Base-by-base conservation (phyloP, 257 asterid species). In the Nicotiana knightiana region DNA sequence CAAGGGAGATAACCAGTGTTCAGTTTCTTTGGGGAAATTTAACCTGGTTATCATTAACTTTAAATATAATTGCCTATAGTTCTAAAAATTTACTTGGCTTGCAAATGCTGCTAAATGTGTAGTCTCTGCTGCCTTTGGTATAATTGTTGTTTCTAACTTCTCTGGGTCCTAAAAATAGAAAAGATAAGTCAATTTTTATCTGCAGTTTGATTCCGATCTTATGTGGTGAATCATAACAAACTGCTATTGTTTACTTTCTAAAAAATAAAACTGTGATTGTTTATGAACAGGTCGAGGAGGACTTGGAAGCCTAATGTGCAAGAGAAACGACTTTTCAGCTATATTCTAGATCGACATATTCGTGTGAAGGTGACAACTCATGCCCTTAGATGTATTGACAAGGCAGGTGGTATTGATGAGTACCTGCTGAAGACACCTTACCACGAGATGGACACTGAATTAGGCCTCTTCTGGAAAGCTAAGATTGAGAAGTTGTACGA, bases 401-500 rank as follows among this genome's bases (percentile, higher is more conserved):
- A 90, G 91, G 99, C 97, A 16, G 97, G 99, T 17, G 99, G 99
- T 51, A 86, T 96, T 67, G 99, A 94, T 55, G 99, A 94, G 91
- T 94, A 96, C 88, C 81, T 96, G 88, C 89, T 96, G 79, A 96
- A 93, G 92, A 96, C 97, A 24, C 98, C 98, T 2, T 91, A 94
- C 88, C 93, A 89, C 63, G 93, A 93, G 89, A 96, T 96, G 97
- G 95, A 92, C 87, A 91, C 97, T 4, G 98, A 96, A 85, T 84
- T 89, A 82, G 97, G 99, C 66, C 91, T 96, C 51, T 89, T 82
- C 84, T 96, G 99, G 99, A 94, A 96, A 87, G 90, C 95, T 24
- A 96, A 92, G 87, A 91, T 96, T 15, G 90, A 89, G 87, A 96
- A 96, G 89, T 85, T 92, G 97, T 96, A 96, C 62, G 91, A 89